Conservation (phyloP, 1,284 basidiomycete genomes). For the Coriolopsis trogii region DNA sequence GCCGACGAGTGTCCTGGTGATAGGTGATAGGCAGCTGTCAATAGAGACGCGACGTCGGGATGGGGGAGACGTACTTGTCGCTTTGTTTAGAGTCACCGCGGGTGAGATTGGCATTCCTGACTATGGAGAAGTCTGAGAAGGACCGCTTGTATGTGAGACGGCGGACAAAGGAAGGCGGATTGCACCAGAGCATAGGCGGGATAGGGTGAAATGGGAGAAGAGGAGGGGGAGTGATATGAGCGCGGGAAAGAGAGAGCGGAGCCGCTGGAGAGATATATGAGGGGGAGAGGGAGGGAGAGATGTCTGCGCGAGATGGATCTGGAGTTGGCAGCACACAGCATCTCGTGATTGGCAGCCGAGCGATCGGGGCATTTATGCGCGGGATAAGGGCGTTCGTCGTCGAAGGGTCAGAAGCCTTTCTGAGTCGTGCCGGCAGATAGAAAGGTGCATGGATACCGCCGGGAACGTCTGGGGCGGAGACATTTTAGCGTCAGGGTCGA, state of each 20-base stretch:
- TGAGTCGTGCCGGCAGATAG: too few relatives aligned
- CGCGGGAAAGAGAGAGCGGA: slow-evolving; percentile 19
- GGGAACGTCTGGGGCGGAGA: too few relatives aligned
- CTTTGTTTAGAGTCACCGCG: slow-evolving; percentile 18
- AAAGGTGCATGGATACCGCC: too few relatives aligned
- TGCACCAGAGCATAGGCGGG: slow-evolving; percentile 14
- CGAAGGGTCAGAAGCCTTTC: too few relatives aligned
- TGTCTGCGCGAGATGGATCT: slow-evolving; percentile 13
- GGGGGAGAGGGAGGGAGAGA: slow-evolving; percentile 7
- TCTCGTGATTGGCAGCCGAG: slow-evolving; percentile 14
- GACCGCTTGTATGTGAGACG: slow-evolving; percentile 14
- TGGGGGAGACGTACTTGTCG: slow-evolving; percentile 7
- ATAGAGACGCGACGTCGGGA: background rate
- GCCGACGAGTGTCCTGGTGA: slow-evolving; percentile 17
- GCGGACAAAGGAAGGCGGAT: slow-evolving; percentile 9
- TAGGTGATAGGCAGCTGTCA: background rate
- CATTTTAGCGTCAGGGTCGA: too few relatives aligned
- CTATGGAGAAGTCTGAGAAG: slow-evolving; percentile 14
- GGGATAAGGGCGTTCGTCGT: background rate
- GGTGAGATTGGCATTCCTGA: slow-evolving; percentile 6
- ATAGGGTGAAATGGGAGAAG: background rate
- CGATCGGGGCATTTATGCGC: slow-evolving; percentile 1
- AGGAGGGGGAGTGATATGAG: slow-evolving; percentile 13
- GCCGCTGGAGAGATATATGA: slow-evolving; percentile 6
- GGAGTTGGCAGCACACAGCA: slow-evolving; percentile 14